These are phyloP conservation scores for Aspergillus viridinutans DNA, from an alignment of 2,329 filamentous ascomycete species.

Conservation along the genomic window DNA sequence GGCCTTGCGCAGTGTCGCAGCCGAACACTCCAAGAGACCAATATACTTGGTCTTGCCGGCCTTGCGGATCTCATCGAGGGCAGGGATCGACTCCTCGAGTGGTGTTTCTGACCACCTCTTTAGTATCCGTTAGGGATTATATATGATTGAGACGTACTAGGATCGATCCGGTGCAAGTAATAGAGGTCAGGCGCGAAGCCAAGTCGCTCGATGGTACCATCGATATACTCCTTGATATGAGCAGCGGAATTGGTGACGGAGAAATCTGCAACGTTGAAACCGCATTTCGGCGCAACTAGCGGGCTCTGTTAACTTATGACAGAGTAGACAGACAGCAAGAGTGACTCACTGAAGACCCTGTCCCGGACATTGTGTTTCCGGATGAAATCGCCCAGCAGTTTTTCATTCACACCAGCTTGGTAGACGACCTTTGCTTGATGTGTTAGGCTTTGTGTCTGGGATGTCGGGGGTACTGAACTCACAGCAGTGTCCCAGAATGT, in stretches of 20 bases:
- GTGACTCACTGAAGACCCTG: constrained; percentile 44
- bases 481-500: constrained; percentile 48
- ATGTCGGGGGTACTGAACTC: constrained; percentile 1
- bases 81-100: constrained; percentile 46
- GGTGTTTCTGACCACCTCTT: constrained; percentile 33
- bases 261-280: constrained; percentile 36
- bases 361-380: constrained; percentile 49
- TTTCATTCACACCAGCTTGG: constrained; percentile 47
- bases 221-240: constrained; percentile 48
- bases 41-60: constrained; percentile 49
- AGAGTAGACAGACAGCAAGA: not conserved
- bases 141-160: no score
- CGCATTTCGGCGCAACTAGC: constrained; percentile 49
- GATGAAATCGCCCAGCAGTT: constrained; percentile 49
- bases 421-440: constrained; percentile 39
- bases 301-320: not conserved
- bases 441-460: not conserved
- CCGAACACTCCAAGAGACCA: constrained; percentile 47
- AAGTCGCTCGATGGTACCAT: constrained; percentile 47
- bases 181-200: constrained; percentile 47
- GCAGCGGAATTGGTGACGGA: constrained; percentile 44
- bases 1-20: constrained; percentile 42
- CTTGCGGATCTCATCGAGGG: constrained; percentile 45
- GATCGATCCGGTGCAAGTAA: constrained; percentile 45
- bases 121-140: no score